Evolutionary conservation across 148 eudicot genomes (phyloP).

Genomic region (Amaranthus palmeri): DNA sequence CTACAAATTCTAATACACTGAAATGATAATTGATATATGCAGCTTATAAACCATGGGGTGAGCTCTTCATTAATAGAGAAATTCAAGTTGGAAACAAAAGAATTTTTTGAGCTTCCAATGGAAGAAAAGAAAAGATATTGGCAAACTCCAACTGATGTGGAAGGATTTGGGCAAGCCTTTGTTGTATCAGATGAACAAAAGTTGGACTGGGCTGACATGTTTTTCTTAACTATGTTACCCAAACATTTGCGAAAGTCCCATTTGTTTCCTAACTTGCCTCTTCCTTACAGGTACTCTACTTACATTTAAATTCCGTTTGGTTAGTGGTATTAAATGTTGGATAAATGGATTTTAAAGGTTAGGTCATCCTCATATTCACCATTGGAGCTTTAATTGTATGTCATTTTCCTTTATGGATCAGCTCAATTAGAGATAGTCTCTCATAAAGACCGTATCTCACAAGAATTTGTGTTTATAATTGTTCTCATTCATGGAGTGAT

Average conservation of each 20-base stretch:
- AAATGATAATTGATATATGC: background rate
- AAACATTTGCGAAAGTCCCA: slow-evolving; percentile 17
- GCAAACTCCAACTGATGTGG: slow-evolving; percentile 19
- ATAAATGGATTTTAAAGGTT: no score
- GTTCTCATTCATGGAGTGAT: no score
- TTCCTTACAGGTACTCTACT: slow-evolving; percentile 18
- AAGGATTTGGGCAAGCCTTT: slow-evolving; percentile 37
- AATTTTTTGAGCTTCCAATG: slow-evolving; percentile 25
- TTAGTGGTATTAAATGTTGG: no score
- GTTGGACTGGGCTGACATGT: slow-evolving; percentile 39
- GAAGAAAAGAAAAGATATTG: slow-evolving; percentile 33
- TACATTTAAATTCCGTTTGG: background rate
- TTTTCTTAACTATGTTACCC: slow-evolving; percentile 23
- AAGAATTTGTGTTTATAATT: no score
- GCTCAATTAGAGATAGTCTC: no score
- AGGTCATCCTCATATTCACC: no score
- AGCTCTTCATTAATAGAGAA: slow-evolving; percentile 22
- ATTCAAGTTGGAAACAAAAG: slow-evolving; percentile 21
- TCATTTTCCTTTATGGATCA: no score
- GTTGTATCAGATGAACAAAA: slow-evolving; percentile 36
- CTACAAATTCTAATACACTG: background rate
- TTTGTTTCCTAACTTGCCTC: slow-evolving; percentile 23
- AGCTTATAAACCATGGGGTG: slow-evolving; percentile 35
- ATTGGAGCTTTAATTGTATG: no score
- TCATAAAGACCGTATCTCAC: no score